A percentile compares a stretch with the other conserved stretches of the same genome.
These are phyloP conservation scores for Bruguiera sexangula DNA, from an alignment of 345 rosid genomes.

Conservation along the genomic window DNA sequence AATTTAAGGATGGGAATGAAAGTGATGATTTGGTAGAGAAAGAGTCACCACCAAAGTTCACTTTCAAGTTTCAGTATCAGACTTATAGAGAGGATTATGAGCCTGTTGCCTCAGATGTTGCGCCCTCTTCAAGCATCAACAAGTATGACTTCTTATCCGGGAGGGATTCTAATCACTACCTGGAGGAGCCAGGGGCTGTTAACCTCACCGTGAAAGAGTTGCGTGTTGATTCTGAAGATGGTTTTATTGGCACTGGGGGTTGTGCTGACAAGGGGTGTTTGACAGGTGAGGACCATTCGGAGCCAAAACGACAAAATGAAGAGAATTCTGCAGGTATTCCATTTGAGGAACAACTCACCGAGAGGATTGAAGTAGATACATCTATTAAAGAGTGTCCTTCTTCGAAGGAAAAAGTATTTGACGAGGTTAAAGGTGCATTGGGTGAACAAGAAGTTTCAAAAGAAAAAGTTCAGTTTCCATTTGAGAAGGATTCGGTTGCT, in stretches of 20 bases:
- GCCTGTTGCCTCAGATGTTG: constrained; percentile 13
- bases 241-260: constrained; percentile 5
- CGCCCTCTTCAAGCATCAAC: constrained; percentile 27
- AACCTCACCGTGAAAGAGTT: constrained; percentile 40
- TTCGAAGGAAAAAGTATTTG: constrained; percentile 12
- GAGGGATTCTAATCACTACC: constrained; percentile 34
- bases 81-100: constrained; percentile 26
- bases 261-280: constrained; percentile 5
- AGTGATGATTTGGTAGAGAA: constrained; percentile 16
- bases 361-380: constrained; percentile 14
- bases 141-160: constrained; percentile 39
- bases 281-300: constrained; percentile 4
- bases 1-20: constrained; percentile 15
- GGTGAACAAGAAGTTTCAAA: constrained; percentile 14
- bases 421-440: constrained; percentile 13
- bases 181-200: constrained; percentile 42
- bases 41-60: constrained; percentile 45
- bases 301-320: constrained; percentile 14
- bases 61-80: constrained; percentile 72
- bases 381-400: background rate
- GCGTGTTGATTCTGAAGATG: constrained; percentile 19
- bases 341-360: constrained; percentile 5
- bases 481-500: constrained; percentile 42
- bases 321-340: constrained; percentile 13
- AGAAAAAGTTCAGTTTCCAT: constrained; percentile 32